Evolutionary conservation across 139 green algal genomes (phyloP).

Genomic region (Chlamydomonas sp.): DNA sequence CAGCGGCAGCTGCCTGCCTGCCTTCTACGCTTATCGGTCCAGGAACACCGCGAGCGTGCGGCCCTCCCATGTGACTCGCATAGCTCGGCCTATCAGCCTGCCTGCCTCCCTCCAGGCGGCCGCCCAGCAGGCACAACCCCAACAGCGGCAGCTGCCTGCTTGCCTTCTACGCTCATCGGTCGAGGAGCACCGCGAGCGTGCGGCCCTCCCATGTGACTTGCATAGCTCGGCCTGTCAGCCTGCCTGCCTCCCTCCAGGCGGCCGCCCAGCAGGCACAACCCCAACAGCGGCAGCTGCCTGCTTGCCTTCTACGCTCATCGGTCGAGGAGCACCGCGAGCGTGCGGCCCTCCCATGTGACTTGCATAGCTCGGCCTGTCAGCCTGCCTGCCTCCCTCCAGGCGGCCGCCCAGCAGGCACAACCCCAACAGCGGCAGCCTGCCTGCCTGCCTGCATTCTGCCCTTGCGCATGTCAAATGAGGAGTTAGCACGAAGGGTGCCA

Average conservation of each 20-base stretch:
- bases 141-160: neutral
- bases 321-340: neutral
- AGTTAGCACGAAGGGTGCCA: too few relatives aligned
- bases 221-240: too few relatives aligned
- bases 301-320: too few relatives aligned
- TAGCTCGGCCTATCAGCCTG: conserved; percentile 71
- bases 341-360: neutral
- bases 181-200: neutral
- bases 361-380: neutral
- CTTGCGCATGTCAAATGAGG: too few relatives aligned
- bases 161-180: neutral
- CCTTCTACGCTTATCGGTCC: conserved; percentile 68
- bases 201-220: neutral
- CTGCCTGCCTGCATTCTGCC: conserved; percentile 9
- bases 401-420: neutral
- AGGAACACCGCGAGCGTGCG: conserved; percentile 77
- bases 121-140: conserved; percentile 66
- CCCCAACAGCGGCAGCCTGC: neutral
- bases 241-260: too few relatives aligned
- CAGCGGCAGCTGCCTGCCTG: neutral
- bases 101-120: conserved; percentile 65
- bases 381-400: neutral
- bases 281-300: too few relatives aligned
- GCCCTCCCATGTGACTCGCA: conserved; percentile 71
- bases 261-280: too few relatives aligned